A percentile compares a stretch with the other conserved stretches of the same genome.
Evolutionary conservation across 1,139 yeast genomes (phyloP).

Genomic region (Entelexis paramagnoliae): DNA sequence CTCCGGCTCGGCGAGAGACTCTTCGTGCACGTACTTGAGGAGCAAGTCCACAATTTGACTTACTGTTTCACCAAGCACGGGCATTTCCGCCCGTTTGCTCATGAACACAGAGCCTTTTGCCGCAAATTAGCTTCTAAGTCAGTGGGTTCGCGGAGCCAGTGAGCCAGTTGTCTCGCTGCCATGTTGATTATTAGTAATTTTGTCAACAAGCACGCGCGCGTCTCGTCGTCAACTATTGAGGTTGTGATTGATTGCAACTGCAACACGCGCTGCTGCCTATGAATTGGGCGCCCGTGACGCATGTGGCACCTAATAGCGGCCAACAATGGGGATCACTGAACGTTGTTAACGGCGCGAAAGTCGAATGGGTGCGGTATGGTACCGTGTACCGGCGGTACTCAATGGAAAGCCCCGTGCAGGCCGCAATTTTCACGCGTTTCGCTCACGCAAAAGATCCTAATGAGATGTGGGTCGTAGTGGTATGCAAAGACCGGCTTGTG

Average conservation of each 20-base stretch:
- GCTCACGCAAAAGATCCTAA: background rate
- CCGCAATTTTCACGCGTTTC: conserved; percentile 15
- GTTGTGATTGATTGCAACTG: background rate
- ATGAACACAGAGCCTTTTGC: background rate
- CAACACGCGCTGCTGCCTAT: background rate
- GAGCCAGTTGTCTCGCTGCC: background rate
- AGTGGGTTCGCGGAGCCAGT: no score
- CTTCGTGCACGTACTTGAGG: conserved; percentile 2
- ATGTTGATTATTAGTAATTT: background rate
- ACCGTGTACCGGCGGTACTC: conserved; percentile 10
- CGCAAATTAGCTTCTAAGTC: no score
- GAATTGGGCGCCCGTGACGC: conserved; percentile 19
- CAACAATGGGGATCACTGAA: conserved; percentile 6
- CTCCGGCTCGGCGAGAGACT: conserved; percentile 7
- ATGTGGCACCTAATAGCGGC: background rate
- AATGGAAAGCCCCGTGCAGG: conserved; percentile 10
- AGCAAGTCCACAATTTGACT: background rate
- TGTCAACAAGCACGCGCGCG: background rate
- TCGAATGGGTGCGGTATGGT: conserved; percentile 13
- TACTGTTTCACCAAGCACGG: background rate
- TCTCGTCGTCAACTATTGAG: background rate
- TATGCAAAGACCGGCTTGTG: conserved; percentile 12
- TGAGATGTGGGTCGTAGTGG: conserved; percentile 16
- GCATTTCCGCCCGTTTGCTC: background rate
- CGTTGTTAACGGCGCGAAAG: background rate